phyloP scores from a whole-genome alignment of 768 basidiomycete genomes.

The Trametes sanguinea region DNA sequence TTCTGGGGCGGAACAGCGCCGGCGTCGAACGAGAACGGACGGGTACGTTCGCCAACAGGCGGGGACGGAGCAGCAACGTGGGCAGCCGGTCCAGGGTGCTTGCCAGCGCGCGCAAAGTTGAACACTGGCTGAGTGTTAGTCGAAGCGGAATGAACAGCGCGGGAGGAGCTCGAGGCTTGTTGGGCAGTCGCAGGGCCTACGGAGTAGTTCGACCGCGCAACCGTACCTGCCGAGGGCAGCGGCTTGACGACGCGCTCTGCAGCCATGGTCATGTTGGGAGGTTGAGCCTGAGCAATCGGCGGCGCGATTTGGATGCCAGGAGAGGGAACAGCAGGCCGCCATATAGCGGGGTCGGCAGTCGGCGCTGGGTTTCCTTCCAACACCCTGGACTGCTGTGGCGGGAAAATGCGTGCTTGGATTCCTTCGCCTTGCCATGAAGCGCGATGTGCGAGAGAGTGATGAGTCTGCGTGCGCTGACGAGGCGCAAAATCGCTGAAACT shows the following conservation, averaged over 20 bases:
- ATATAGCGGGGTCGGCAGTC: too few species aligned
- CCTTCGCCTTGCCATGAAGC: background rate
- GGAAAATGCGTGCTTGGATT: background rate
- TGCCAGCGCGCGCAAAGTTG: background rate
- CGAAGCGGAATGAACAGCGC: background rate
- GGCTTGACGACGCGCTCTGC: too few species aligned
- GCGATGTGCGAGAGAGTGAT: background rate
- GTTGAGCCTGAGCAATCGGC: too few species aligned
- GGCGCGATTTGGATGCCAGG: too few species aligned
- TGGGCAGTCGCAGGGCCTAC: background rate
- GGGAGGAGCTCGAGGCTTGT: background rate
- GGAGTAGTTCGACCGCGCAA: background rate
- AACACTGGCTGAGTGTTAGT: background rate
- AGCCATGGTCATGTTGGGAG: too few species aligned
- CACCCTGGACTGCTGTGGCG: too few species aligned
- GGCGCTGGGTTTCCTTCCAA: too few species aligned
- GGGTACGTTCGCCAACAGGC: background rate
- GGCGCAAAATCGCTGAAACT: background rate
- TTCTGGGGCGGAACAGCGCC: background rate
- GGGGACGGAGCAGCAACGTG: background rate
- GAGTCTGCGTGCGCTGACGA: slow-evolving; percentile 6
- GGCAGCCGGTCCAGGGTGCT: background rate
- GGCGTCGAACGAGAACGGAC: background rate
- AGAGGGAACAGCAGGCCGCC: too few species aligned
- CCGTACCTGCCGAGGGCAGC: too few species aligned